Percentiles rank a stretch among this genome's conserved stretches.
Evolutionary conservation across 495 filamentous ascomycete species (phyloP).

Genomic region (Parathielavia appendiculata): DNA sequence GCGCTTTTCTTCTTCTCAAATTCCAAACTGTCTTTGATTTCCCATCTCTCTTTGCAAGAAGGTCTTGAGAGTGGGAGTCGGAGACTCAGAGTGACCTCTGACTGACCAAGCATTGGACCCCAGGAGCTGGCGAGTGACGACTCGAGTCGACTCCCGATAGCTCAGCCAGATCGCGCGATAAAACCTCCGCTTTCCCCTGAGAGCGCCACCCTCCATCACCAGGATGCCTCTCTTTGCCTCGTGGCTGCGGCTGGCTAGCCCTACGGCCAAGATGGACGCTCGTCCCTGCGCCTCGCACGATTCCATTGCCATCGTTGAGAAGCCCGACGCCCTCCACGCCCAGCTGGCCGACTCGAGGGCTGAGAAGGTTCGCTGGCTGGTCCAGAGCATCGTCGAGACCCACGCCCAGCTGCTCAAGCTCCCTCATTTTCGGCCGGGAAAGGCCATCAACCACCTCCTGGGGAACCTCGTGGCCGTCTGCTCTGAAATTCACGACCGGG

Average conservation of each 20-base stretch:
- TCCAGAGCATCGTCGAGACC: conserved; percentile 19
- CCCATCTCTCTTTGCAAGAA: too few relatives aligned
- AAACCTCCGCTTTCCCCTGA: not conserved
- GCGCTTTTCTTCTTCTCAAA: not conserved
- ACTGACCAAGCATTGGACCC: too few relatives aligned
- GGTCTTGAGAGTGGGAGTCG: too few relatives aligned
- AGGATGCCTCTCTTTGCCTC: conserved; percentile 19
- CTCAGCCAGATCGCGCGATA: not conserved
- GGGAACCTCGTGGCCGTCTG: conserved; percentile 27
- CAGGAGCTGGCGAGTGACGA: too few relatives aligned
- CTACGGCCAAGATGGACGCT: conserved; percentile 1
- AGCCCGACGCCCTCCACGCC: conserved; percentile 17
- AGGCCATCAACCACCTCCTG: conserved; percentile 23
- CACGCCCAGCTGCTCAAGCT: conserved; percentile 23
- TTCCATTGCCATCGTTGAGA: conserved; percentile 24
- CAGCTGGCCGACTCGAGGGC: conserved; percentile 10
- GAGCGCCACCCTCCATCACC: not conserved
- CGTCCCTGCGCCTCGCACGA: conserved; percentile 19
- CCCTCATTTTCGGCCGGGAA: conserved; percentile 15
- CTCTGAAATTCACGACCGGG: conserved; percentile 24
- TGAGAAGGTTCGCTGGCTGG: conserved; percentile 15
- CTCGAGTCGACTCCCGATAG: too few relatives aligned
- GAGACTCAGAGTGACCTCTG: too few relatives aligned
- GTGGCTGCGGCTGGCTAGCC: conserved; percentile 20
- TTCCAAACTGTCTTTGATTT: too few relatives aligned